Percentiles rank a stretch among this genome's conserved stretches.
phyloP scores from a whole-genome alignment of 2,329 filamentous ascomycete species.

The Talaromyces amestolkiae region DNA sequence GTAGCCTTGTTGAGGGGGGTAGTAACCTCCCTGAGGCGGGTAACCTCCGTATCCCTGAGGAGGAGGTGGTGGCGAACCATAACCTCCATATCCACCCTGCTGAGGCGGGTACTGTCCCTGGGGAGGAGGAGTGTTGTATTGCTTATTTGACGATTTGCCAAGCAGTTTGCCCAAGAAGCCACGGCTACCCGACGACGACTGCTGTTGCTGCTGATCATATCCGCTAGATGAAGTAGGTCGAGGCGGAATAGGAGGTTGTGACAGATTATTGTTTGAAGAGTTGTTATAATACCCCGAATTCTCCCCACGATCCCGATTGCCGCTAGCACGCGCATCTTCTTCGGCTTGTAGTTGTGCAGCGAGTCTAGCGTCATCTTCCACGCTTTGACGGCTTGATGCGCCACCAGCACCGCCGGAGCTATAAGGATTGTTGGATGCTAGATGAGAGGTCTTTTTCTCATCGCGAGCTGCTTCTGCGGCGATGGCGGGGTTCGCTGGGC shows the following conservation, averaged over 20 bases:
- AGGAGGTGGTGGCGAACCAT: constrained; percentile 23
- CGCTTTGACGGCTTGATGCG: constrained; percentile 25
- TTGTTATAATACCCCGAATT: constrained; percentile 50
- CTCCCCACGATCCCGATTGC: constrained; percentile 33
- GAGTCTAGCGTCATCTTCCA: constrained; percentile 68
- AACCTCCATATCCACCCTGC: constrained; percentile 5
- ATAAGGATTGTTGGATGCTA: constrained; percentile 73
- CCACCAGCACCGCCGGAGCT: constrained; percentile 29
- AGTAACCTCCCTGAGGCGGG: constrained; percentile 25
- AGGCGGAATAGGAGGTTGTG: constrained; percentile 19
- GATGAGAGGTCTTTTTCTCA: constrained; percentile 42
- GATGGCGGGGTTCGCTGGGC: constrained; percentile 45
- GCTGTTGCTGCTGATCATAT: constrained; percentile 8
- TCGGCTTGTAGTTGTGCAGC: constrained; percentile 79
- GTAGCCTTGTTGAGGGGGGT: constrained; percentile 27
- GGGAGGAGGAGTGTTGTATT: constrained; percentile 1
- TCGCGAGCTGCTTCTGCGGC: constrained; percentile 28
- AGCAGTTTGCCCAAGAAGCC: constrained; percentile 22
- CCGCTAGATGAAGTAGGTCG: neutral
- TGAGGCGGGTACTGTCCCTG: constrained; percentile 13
- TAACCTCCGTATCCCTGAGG: constrained; percentile 21
- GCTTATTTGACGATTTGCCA: constrained; percentile 13
- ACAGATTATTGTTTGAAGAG: constrained; percentile 13
- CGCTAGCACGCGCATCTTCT: constrained; percentile 65
- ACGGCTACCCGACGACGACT: constrained; percentile 8